phyloP scores from a whole-genome alignment of 257 asterid genomes.

The Jacaranda copaia region DNA sequence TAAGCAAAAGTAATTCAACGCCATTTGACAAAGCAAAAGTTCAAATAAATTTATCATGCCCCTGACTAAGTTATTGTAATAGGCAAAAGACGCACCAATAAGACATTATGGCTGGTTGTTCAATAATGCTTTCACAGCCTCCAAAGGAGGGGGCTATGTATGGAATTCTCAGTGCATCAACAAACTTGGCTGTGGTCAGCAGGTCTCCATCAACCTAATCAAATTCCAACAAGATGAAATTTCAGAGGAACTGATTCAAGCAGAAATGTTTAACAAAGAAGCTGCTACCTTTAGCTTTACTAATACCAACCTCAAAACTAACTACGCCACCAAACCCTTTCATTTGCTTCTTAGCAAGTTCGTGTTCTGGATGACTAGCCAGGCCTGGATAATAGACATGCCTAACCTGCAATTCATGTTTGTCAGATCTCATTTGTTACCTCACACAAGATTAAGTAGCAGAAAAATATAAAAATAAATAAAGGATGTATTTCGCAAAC shows the following conservation, averaged over 20 bases:
- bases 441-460: neutral
- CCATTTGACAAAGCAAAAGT: neutral
- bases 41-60: neutral
- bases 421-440: neutral
- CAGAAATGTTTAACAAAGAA: neutral
- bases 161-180: slow-evolving; percentile 78
- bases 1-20: neutral
- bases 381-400: slow-evolving; percentile 84
- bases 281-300: neutral
- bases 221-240: slow-evolving; percentile 14
- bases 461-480: neutral
- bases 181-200: slow-evolving; percentile 68
- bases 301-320: slow-evolving; percentile 81
- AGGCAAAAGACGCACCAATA: slow-evolving; percentile 63
- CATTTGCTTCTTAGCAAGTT: slow-evolving; percentile 86
- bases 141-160: slow-evolving; percentile 97
- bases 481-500: neutral
- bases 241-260: slow-evolving; percentile 27
- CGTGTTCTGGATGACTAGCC: slow-evolving; percentile 85
- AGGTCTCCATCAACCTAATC: slow-evolving; percentile 86
- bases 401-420: slow-evolving; percentile 57
- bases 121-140: slow-evolving; percentile 92
- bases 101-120: slow-evolving; percentile 96
- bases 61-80: slow-evolving; percentile 3
- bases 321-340: slow-evolving; percentile 92